Evolutionary conservation across 1,139 yeast genomes (phyloP).

Genomic region (Saccharomyces hybrid): DNA sequence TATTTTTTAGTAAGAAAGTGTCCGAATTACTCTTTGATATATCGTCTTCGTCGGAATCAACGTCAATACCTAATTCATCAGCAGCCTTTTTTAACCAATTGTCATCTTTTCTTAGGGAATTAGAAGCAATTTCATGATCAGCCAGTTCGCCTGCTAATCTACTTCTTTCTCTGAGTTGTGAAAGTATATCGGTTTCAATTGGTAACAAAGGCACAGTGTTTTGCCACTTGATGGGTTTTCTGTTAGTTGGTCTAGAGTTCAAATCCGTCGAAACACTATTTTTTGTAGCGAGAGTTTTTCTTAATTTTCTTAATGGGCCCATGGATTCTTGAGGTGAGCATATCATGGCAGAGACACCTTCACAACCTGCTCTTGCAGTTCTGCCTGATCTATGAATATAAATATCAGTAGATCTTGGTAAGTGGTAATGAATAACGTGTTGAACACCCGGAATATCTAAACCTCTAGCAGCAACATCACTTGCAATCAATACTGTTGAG

Average conservation of each 20-base stretch:
- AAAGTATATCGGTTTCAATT: slow-evolving; percentile 64
- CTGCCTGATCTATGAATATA: slow-evolving; percentile 96
- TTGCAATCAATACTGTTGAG: slow-evolving; percentile 78
- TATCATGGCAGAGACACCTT: slow-evolving; percentile 88
- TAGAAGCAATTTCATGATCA: slow-evolving; percentile 54
- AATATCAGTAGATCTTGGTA: slow-evolving; percentile 91
- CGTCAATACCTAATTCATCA: slow-evolving; percentile 78
- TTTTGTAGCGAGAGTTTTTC: slow-evolving; percentile 49
- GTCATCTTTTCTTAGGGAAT: slow-evolving; percentile 61
- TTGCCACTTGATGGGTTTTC: slow-evolving; percentile 35
- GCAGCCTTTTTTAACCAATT: slow-evolving; percentile 89
- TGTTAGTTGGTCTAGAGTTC: slow-evolving; percentile 15
- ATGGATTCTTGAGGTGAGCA: slow-evolving; percentile 92
- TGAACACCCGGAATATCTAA: slow-evolving; percentile 85
- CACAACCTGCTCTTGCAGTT: slow-evolving; percentile 92
- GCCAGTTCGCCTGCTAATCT: slow-evolving; percentile 65
- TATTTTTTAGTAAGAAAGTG: slow-evolving; percentile 55
- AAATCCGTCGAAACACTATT: slow-evolving; percentile 7
- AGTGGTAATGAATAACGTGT: slow-evolving; percentile 92
- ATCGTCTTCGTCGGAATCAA: slow-evolving; percentile 45
- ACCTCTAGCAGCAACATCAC: slow-evolving; percentile 99
- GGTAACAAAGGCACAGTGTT: slow-evolving; percentile 68
- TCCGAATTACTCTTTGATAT: slow-evolving; percentile 39
- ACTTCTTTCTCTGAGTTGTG: slow-evolving; percentile 65
- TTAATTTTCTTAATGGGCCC: slow-evolving; percentile 73